Conservation (phyloP, 208 protist species). For the Trypanosoma congolense region DNA sequence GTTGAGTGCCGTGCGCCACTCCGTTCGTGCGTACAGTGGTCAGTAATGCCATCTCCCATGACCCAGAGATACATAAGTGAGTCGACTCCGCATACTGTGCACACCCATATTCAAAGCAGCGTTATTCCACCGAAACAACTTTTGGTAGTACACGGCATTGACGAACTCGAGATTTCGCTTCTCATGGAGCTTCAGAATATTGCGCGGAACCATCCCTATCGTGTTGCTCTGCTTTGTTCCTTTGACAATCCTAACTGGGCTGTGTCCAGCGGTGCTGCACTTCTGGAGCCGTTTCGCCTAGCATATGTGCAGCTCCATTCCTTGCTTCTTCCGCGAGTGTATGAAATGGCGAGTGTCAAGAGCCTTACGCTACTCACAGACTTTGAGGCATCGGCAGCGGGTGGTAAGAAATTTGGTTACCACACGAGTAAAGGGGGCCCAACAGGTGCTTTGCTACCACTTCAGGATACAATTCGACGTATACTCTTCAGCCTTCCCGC, state of each 20-base stretch:
- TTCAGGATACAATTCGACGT: constrained; percentile 78
- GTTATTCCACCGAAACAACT: constrained; percentile 23
- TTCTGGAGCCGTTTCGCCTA: constrained; percentile 34
- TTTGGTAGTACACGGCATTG: constrained; percentile 63
- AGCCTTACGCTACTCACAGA: constrained; percentile 51
- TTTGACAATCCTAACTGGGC: constrained; percentile 69
- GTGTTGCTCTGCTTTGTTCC: constrained; percentile 26
- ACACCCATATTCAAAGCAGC: not conserved
- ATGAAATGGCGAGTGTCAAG: constrained; percentile 40
- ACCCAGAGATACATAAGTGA: constrained; percentile 8
- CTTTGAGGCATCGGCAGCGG: constrained; percentile 34
- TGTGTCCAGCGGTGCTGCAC: constrained; percentile 14
- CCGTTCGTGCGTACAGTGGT: constrained; percentile 17
- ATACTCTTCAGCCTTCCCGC: constrained; percentile 68
- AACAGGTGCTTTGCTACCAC: constrained; percentile 22
- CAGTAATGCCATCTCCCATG: constrained; percentile 16
- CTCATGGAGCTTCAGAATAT: constrained; percentile 37
- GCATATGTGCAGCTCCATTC: constrained; percentile 51
- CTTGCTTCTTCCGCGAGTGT: constrained; percentile 56
- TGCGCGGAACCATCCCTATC: constrained; percentile 33
- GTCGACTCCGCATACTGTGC: not conserved
- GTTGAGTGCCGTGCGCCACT: constrained; percentile 16
- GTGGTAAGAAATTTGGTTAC: constrained; percentile 7
- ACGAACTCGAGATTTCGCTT: constrained; percentile 42
- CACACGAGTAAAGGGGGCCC: constrained; percentile 7